Evolutionary conservation across 305 asterid genomes (phyloP).

Genomic region (Solanum hybrid): DNA sequence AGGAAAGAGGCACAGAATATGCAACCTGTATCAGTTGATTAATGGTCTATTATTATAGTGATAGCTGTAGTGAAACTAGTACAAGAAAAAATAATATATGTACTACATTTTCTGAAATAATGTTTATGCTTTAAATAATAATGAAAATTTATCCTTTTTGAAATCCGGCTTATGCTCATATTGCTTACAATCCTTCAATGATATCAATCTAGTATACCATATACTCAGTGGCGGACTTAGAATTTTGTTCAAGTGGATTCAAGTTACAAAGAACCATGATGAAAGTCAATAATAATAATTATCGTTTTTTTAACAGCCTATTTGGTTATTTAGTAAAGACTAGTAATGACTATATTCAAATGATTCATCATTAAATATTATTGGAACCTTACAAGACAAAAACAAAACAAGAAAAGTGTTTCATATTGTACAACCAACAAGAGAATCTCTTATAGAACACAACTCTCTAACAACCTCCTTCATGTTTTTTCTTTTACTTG

Average conservation of each 20-base stretch:
- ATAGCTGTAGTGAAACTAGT: background rate
- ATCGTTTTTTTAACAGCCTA: too few species aligned
- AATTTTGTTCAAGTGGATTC: too few species aligned
- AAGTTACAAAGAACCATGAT: too few species aligned
- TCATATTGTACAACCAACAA: background rate
- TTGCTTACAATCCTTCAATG: background rate
- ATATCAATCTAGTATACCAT: too few species aligned
- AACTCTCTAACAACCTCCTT: background rate
- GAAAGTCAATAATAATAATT: too few species aligned
- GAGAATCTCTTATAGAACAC: background rate
- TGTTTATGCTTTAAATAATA: background rate
- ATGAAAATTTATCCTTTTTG: background rate
- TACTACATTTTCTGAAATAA: background rate
- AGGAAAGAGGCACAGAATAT: conserved; percentile 77
- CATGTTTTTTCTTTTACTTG: background rate
- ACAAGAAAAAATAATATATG: background rate
- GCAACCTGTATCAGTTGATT: conserved; percentile 92
- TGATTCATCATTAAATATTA: background rate
- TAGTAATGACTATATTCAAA: background rate
- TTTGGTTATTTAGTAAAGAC: too few species aligned
- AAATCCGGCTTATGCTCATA: too few species aligned
- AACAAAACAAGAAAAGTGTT: background rate
- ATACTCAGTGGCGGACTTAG: too few species aligned
- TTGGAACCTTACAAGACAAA: background rate
- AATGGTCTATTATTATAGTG: background rate